These are phyloP conservation scores for Aspergillus ostianus DNA, from an alignment of 495 filamentous ascomycete genomes.

Conservation along the genomic window DNA sequence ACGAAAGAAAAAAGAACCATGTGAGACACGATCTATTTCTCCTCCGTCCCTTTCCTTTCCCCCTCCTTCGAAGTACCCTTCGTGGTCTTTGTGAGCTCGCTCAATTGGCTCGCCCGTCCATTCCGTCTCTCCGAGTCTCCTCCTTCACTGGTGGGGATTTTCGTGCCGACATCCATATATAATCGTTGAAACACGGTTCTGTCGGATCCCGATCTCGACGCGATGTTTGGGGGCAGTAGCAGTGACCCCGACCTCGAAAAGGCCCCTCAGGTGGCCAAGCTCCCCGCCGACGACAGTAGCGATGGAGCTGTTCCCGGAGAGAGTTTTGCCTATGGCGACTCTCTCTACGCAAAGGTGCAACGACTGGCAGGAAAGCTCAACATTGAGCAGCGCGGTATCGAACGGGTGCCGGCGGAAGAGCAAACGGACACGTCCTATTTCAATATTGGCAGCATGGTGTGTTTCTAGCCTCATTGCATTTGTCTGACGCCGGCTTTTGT, in stretches of 20 bases:
- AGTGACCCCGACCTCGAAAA: conserved; percentile 40
- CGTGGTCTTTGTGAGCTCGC: conserved; percentile 22
- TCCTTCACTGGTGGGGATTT: conserved; percentile 10
- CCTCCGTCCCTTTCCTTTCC: conserved; percentile 4
- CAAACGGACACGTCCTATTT: conserved; percentile 62
- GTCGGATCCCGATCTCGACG: conserved; percentile 2
- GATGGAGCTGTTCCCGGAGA: conserved; percentile 59
- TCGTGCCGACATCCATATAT: neutral
- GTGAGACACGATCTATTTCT: conserved; percentile 18
- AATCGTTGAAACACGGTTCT: conserved; percentile 6
- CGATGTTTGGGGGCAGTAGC: conserved; percentile 22
- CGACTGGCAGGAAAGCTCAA: conserved; percentile 66
- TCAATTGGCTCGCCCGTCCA: conserved; percentile 16
- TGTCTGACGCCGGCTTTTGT: conserved; percentile 10
- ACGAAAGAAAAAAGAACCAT: conserved; percentile 28
- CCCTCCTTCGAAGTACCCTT: conserved; percentile 17
- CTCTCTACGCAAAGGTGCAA: conserved; percentile 64
- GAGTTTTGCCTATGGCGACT: conserved; percentile 61
- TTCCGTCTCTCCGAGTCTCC: conserved; percentile 2
- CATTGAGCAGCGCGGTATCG: conserved; percentile 77
- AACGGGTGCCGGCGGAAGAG: conserved; percentile 75
- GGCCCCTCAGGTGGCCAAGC: conserved; percentile 35
- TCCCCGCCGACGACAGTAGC: conserved; percentile 46
- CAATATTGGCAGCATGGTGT: conserved; percentile 75
- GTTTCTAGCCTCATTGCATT: conserved; percentile 25